These are phyloP conservation scores for Heliosperma pusillum DNA, from an alignment of 148 eudicot species.

Conservation along the genomic window DNA sequence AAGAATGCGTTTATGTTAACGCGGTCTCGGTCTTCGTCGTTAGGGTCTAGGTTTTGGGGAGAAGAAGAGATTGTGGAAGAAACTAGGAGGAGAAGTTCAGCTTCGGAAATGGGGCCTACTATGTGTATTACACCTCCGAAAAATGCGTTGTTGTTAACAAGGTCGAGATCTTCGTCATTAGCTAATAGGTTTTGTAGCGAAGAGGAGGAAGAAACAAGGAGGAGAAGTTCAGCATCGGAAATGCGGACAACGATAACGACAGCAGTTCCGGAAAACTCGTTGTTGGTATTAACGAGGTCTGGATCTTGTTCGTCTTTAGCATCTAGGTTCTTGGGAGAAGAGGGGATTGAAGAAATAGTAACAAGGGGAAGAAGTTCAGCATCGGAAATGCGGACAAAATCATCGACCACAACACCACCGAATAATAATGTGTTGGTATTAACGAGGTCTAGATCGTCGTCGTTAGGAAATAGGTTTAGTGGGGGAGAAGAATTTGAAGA, in stretches of 20 bases:
- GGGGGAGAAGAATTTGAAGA: constrained; percentile 9
- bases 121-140: neutral
- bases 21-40: neutral
- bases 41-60: neutral
- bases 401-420: constrained; percentile 35
- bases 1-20: neutral
- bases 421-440: constrained; percentile 63
- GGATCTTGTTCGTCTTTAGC: constrained; percentile 73
- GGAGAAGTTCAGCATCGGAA: neutral
- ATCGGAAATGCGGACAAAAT: neutral
- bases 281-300: constrained; percentile 61
- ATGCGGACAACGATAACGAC: neutral
- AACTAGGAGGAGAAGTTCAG: neutral
- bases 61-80: neutral
- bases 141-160: neutral
- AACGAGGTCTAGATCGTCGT: constrained; percentile 62
- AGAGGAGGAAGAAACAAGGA: neutral
- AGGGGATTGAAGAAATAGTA: neutral
- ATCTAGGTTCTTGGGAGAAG: constrained; percentile 10
- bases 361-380: neutral
- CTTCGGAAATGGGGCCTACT: neutral
- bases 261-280: constrained; percentile 58
- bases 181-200: neutral
- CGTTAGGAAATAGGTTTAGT: constrained; percentile 48
- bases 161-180: neutral